Evolutionary conservation across 192 early-diverging fungal species (phyloP), one percentile per base, ranked within the genome.

Genomic region (Coemansia sp.): DNA sequence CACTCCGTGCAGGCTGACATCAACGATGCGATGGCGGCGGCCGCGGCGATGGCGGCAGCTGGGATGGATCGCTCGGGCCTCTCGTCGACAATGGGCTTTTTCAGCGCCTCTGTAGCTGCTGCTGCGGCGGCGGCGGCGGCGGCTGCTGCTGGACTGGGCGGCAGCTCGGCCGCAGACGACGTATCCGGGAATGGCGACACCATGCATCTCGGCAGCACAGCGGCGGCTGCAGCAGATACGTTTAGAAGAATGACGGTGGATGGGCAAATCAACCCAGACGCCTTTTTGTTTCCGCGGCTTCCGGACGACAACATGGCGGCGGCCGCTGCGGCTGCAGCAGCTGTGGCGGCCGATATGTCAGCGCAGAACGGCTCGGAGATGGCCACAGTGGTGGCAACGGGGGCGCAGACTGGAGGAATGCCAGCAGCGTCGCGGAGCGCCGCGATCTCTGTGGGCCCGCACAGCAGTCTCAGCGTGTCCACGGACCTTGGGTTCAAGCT

Each of bases 1-100:
- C 80, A 82, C 52, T 82, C 80, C 16, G 74, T 82, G 10, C 80
- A 82, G 44, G 68, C 75, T 0, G 68, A 77, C 60, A 53, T 82
- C 39, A 74, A 82, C 66, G 80, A 76, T 15, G 80, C 75, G 11
- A 70, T 82, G 71, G 80, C 64, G 4, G 80, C 80, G 2, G 79
- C 71, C 0, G 71, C 71, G 3, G 57, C 57, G 7, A 61, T 58
- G 37, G 80, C 80, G 1, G 80, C 80, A 2, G 80, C 71, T 0
- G 75, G 75, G 4, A 68, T 82, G 7, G 75, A 74, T 54, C 74
- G 79, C 39, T 58, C 67, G 39, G 65, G 56, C 52, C 62, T 76
- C 53, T 64, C 73, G 39, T 76, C 79, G 41, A 54, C 74, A n/a
- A 38, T 81, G 61, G 65, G 65, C 38, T 76, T 73, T 61, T 66